Conservation (phyloP, 306 rosid species). For the Ceratonia siliqua region DNA sequence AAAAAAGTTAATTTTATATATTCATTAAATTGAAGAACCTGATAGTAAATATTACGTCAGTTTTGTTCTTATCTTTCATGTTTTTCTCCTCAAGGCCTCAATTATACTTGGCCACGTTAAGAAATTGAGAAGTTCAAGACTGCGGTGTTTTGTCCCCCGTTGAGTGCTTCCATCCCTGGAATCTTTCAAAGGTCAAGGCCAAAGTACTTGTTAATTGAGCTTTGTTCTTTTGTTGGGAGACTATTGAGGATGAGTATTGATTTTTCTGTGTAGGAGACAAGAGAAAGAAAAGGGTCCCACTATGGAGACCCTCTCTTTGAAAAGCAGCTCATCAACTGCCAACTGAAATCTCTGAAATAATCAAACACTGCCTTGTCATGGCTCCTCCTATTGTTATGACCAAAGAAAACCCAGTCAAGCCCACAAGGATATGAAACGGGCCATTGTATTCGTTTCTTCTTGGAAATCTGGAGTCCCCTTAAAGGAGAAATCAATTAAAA, state of each 20-base stretch:
- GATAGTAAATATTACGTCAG: too few relatives aligned
- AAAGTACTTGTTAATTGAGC: conserved; percentile 11
- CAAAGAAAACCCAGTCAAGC: too few relatives aligned
- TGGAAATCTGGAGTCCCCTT: too few relatives aligned
- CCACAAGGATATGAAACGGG: too few relatives aligned
- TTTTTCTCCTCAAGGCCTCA: background rate
- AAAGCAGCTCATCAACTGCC: conserved; percentile 19
- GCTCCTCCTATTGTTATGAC: too few relatives aligned
- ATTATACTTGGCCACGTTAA: background rate
- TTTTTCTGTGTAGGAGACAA: background rate
- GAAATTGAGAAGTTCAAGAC: background rate
- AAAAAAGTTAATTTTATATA: too few relatives aligned
- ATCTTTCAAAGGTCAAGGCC: conserved; percentile 33
- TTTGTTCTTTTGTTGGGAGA: conserved; percentile 15
- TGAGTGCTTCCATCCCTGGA: conserved; percentile 23
- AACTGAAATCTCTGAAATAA: background rate
- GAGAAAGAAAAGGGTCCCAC: conserved; percentile 15
- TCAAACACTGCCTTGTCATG: too few relatives aligned
- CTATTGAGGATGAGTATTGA: background rate
- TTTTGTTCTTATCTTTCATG: too few relatives aligned
- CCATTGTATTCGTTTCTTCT: too few relatives aligned
- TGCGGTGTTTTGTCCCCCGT: background rate
- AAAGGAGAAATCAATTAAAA: too few relatives aligned
- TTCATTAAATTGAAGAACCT: too few relatives aligned
- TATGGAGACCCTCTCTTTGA: background rate